Percentiles rank a stretch among this genome's conserved stretches.
These are phyloP conservation scores for Glaciozyma martinii DNA, from an alignment of 768 basidiomycete species.

Conservation along the genomic window DNA sequence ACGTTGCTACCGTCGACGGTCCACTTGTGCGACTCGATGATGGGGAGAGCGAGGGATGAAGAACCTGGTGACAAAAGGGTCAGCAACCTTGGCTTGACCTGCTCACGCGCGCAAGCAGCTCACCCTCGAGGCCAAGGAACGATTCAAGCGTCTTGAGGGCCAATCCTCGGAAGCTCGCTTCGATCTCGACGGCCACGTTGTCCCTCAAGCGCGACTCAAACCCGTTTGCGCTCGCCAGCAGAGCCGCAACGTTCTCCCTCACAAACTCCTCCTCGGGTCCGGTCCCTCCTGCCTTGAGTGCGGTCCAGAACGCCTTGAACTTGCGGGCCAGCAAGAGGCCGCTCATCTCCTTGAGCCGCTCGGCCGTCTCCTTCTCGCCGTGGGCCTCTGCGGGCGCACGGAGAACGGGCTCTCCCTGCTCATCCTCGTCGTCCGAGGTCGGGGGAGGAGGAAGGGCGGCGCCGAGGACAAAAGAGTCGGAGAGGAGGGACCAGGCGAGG, in stretches of 20 bases:
- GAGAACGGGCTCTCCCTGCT: slow-evolving; percentile 1
- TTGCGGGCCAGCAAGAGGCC: slow-evolving; percentile 70
- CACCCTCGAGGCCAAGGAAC: slow-evolving; percentile 24
- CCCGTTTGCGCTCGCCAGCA: slow-evolving; percentile 5
- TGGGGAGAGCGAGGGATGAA: neutral
- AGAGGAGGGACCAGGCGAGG: slow-evolving; percentile 83
- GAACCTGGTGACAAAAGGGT: neutral
- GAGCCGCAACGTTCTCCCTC: neutral
- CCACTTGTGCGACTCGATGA: slow-evolving; percentile 11
- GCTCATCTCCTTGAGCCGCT: slow-evolving; percentile 63
- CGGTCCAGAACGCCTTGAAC: slow-evolving; percentile 76
- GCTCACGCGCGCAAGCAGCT: neutral
- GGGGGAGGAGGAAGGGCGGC: slow-evolving; percentile 21
- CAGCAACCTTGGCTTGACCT: neutral
- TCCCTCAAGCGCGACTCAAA: slow-evolving; percentile 11
- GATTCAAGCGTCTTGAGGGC: slow-evolving; percentile 8
- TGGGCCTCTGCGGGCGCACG: neutral
- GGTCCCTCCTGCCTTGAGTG: neutral
- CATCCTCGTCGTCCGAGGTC: slow-evolving; percentile 14
- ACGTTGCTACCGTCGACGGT: slow-evolving; percentile 18
- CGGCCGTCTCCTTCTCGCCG: slow-evolving; percentile 60
- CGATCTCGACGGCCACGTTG: slow-evolving; percentile 21
- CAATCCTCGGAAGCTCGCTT: slow-evolving; percentile 25
- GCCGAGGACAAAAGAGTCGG: slow-evolving; percentile 49
- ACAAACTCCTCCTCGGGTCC: slow-evolving; percentile 2